Conservation (phyloP, 2,329 filamentous ascomycete genomes). For the Reticulascus tulasneorum region DNA sequence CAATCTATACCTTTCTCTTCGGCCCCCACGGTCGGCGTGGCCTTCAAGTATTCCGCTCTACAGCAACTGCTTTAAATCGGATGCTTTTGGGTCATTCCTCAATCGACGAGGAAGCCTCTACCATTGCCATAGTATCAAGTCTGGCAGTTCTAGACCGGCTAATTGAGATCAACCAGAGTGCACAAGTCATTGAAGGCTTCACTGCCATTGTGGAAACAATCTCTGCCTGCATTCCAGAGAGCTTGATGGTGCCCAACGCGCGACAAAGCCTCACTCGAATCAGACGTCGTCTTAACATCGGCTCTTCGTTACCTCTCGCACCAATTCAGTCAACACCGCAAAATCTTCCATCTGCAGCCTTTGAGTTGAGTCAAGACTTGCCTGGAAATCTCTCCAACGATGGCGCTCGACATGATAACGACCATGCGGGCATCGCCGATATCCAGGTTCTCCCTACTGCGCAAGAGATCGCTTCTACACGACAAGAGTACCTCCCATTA, state of each 20-base stretch:
- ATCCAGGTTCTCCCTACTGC: slow-evolving; percentile 47
- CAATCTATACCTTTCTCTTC: slow-evolving; percentile 28
- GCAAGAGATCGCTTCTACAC: slow-evolving; percentile 38
- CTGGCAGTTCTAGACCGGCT: slow-evolving; percentile 29
- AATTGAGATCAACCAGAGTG: slow-evolving; percentile 31
- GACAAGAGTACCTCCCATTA: slow-evolving; percentile 40
- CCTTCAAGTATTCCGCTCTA: too few relatives aligned
- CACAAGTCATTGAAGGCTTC: slow-evolving; percentile 26
- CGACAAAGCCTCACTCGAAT: slow-evolving; percentile 26
- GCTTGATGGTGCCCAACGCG: slow-evolving; percentile 24
- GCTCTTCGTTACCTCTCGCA: slow-evolving; percentile 16
- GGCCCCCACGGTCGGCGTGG: too few relatives aligned
- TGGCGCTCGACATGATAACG: slow-evolving; percentile 45
- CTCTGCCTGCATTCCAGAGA: slow-evolving; percentile 3
- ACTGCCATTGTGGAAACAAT: slow-evolving; percentile 12
- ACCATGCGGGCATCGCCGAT: slow-evolving; percentile 38
- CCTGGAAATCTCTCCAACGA: slow-evolving; percentile 26
- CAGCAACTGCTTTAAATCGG: slow-evolving; percentile 22
- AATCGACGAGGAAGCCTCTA: slow-evolving; percentile 22
- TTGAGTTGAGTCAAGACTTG: slow-evolving; percentile 26
- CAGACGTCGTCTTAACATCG: slow-evolving; percentile 24
- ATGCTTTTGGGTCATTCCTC: slow-evolving; percentile 20
- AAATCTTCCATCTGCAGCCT: slow-evolving; percentile 17
- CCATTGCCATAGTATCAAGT: too few relatives aligned
- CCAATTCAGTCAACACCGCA: slow-evolving; percentile 8